These are phyloP conservation scores for Ophiosphaerella korrae DNA, from an alignment of 2,329 filamentous ascomycete species.

Conservation along the genomic window DNA sequence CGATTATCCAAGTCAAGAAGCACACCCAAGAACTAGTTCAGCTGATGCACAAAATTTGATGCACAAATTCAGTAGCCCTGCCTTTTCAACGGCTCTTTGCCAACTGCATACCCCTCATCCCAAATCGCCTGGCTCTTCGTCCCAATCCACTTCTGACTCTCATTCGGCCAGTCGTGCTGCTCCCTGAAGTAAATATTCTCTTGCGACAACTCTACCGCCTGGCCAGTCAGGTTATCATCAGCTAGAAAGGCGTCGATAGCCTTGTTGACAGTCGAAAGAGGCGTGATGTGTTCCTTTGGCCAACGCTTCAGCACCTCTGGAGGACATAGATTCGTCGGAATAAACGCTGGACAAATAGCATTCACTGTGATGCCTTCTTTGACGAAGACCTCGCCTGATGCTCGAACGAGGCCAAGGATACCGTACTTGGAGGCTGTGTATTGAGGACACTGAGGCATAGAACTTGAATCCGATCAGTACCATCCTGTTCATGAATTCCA, in stretches of 20 bases:
- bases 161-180: slow-evolving; percentile 46
- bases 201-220: slow-evolving; percentile 49
- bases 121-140: slow-evolving; percentile 37
- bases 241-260: slow-evolving; percentile 47
- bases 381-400: slow-evolving; percentile 41
- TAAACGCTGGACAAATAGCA: slow-evolving; percentile 49
- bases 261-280: slow-evolving; percentile 47
- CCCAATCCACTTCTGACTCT: slow-evolving; percentile 49
- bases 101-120: slow-evolving; percentile 34
- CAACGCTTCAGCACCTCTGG: slow-evolving; percentile 45
- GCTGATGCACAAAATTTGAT: neutral
- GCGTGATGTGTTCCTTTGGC: slow-evolving; percentile 48
- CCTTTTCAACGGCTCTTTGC: slow-evolving; percentile 27
- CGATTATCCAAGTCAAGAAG: neutral
- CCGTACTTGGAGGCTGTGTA: slow-evolving; percentile 53
- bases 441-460: slow-evolving; percentile 44
- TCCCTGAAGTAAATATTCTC: slow-evolving; percentile 50
- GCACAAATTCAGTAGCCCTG: slow-evolving; percentile 15
- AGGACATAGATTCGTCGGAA: slow-evolving; percentile 48
- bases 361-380: slow-evolving; percentile 48
- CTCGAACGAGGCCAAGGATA: slow-evolving; percentile 47
- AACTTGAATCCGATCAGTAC: slow-evolving; percentile 8
- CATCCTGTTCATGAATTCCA: neutral
- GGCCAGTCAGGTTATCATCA: slow-evolving; percentile 44
- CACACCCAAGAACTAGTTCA: neutral